Evolutionary conservation across 345 rosid species (phyloP).

Genomic region (Salix udensis): DNA sequence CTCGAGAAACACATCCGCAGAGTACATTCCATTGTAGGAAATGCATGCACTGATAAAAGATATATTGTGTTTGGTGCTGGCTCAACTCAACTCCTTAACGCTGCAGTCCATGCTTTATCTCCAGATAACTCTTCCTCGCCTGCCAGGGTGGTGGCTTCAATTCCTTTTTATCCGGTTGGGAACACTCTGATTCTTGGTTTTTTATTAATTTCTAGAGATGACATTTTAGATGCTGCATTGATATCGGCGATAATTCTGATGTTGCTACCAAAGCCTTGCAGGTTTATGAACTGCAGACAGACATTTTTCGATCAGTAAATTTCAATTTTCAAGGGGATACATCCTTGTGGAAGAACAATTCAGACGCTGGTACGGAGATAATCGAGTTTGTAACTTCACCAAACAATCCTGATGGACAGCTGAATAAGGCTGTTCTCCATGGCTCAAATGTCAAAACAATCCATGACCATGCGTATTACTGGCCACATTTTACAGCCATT

Average conservation of each 20-base stretch:
- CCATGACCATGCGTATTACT: conserved; percentile 63
- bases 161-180: conserved; percentile 56
- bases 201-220: background rate
- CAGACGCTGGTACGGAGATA: conserved; percentile 21
- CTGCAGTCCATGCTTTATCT: conserved; percentile 60
- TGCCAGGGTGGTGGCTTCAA: conserved; percentile 42
- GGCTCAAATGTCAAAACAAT: conserved; percentile 51
- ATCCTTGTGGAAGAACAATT: conserved; percentile 27
- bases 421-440: conserved; percentile 45
- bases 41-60: conserved; percentile 48
- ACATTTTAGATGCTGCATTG: background rate
- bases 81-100: conserved; percentile 59
- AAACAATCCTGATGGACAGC: conserved; percentile 69
- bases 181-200: background rate
- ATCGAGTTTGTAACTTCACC: conserved; percentile 78
- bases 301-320: conserved; percentile 34
- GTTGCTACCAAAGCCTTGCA: background rate
- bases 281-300: conserved; percentile 44
- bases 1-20: conserved; percentile 45
- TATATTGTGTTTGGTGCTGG: conserved; percentile 59
- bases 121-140: conserved; percentile 38
- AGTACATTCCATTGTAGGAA: conserved; percentile 49
- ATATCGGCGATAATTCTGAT: background rate
- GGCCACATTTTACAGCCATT: conserved; percentile 73
- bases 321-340: conserved; percentile 53